A percentile compares a stretch with the other conserved stretches of the same genome.
Evolutionary conservation across 495 filamentous ascomycete species (phyloP).

Genomic region (Neurospora sp.): DNA sequence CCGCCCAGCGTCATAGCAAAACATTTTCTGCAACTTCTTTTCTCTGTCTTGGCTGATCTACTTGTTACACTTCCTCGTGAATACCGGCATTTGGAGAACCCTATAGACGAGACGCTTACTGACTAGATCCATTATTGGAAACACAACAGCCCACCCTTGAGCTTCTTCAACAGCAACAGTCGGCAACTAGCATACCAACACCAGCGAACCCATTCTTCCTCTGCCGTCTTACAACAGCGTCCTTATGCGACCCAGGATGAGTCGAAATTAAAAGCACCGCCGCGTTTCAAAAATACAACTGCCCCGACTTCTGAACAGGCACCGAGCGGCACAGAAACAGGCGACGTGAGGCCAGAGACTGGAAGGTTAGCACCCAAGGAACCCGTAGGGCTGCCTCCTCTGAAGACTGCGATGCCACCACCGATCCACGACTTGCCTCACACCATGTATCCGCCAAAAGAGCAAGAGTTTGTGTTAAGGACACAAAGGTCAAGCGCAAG

Average conservation of each 20-base stretch:
- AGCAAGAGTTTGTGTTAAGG: conserved; percentile 16
- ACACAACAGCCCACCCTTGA: conserved; percentile 9
- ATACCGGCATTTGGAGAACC: neutral
- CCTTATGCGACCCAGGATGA: conserved; percentile 3
- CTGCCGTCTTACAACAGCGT: conserved; percentile 5
- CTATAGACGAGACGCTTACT: neutral
- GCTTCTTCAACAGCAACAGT: conserved; percentile 8
- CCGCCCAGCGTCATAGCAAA: neutral
- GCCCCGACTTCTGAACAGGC: conserved; percentile 1
- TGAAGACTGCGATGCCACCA: neutral
- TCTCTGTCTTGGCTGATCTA: neutral
- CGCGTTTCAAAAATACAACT: conserved; percentile 4
- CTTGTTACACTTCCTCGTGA: neutral
- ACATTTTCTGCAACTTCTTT: neutral
- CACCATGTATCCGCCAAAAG: conserved; percentile 16
- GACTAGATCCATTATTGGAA: neutral
- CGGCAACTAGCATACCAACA: conserved; percentile 2
- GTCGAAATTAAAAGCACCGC: conserved; percentile 6
- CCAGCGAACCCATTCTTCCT: conserved; percentile 8
- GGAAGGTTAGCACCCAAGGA: neutral
- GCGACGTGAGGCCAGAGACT: neutral
- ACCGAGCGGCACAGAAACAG: neutral
- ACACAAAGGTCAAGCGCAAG: conserved; percentile 14
- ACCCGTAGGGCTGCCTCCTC: neutral
- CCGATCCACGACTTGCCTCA: conserved; percentile 5